Evolutionary conservation across 306 rosid species (phyloP), one percentile per base, ranked within the genome.

Genomic region (Elaeagnus macrophylla): DNA sequence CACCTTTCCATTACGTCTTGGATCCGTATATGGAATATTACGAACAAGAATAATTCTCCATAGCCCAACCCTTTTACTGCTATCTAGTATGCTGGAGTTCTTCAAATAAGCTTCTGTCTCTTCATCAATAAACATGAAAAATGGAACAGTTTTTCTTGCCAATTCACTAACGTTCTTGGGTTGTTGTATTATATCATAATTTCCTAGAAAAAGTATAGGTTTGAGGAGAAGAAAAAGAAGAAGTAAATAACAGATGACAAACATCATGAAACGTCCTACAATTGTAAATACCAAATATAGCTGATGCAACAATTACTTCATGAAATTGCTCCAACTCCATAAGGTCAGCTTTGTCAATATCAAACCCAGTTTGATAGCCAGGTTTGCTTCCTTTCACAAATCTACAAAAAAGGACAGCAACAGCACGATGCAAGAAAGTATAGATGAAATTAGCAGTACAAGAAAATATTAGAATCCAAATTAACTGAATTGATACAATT

Each of bases 1-100:
- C 59, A 91, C 97, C 97, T 91, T 91, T 77, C 96, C 97, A 46
- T 91, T 91, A 53, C 97, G 97, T 64, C 97, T 78, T 50, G 93
- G 60, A 77, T 91, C 97, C 61, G 79, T 64, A 62, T 84, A 86
- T 36, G 97, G 96, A 64, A 87, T 40, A 39, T 84, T 86, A 66
- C 9, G 95, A 49, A 84, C 84, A 13, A 91, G 87, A 52, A 91
- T 76, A 75, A 87, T 79, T 79, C 86, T 91, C 96, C 97, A 91
- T 71, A 86, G 54, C 57, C 97, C 97, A 62, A 91, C 77, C 75
- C 57, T 77, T 68, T 73, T 86, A 60, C 77, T 75, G 83, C 78
- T 67, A 65, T 60, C 84, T 68, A 91, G 66, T 66, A 74, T 74
- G 57, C 85, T 86, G 36, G 75, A 80, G 77, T 84, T 91, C 76